A percentile compares a stretch with the other conserved stretches of the same genome.
phyloP scores from a whole-genome alignment of 495 filamentous ascomycete species.

The Thermochaetoides thermophila region DNA sequence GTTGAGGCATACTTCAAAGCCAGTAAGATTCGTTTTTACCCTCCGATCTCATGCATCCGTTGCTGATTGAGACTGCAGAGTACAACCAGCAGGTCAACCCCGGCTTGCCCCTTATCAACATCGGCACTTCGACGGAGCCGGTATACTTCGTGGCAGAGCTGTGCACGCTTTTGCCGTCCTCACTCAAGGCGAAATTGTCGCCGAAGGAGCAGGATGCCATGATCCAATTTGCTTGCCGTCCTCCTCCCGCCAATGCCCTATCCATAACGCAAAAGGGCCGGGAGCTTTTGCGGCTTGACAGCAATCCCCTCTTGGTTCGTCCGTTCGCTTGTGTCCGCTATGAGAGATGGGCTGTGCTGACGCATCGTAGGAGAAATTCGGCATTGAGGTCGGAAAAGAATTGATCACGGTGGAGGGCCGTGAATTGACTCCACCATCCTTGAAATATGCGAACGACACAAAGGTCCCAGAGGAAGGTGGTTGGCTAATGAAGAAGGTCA shows the following conservation, averaged over 20 bases:
- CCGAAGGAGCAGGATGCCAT: slow-evolving; percentile 44
- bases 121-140: slow-evolving; percentile 42
- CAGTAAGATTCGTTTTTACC: slow-evolving; percentile 10
- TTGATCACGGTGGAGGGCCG: slow-evolving; percentile 53
- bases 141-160: slow-evolving; percentile 54
- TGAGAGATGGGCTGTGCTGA: slow-evolving; percentile 4
- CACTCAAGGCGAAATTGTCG: slow-evolving; percentile 38
- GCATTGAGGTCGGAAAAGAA: slow-evolving; percentile 34
- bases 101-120: slow-evolving; percentile 51
- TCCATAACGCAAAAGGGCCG: slow-evolving; percentile 46
- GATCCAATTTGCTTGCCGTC: slow-evolving; percentile 54
- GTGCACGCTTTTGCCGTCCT: slow-evolving; percentile 40
- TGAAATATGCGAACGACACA: too few species aligned
- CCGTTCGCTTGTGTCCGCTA: slow-evolving; percentile 1
- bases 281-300: slow-evolving; percentile 21
- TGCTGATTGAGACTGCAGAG: slow-evolving; percentile 11
- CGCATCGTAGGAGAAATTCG: slow-evolving; percentile 29
- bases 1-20: slow-evolving; percentile 21
- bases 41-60: background rate
- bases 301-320: slow-evolving; percentile 20
- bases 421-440: slow-evolving; percentile 44
- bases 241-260: slow-evolving; percentile 47
- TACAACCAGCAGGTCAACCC: slow-evolving; percentile 17
- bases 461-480: slow-evolving; percentile 15
- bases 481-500: slow-evolving; percentile 25